Base-by-base conservation (phyloP, 225 moss, liverwort and hornwort genomes). In the Marchantia polymorpha region DNA sequence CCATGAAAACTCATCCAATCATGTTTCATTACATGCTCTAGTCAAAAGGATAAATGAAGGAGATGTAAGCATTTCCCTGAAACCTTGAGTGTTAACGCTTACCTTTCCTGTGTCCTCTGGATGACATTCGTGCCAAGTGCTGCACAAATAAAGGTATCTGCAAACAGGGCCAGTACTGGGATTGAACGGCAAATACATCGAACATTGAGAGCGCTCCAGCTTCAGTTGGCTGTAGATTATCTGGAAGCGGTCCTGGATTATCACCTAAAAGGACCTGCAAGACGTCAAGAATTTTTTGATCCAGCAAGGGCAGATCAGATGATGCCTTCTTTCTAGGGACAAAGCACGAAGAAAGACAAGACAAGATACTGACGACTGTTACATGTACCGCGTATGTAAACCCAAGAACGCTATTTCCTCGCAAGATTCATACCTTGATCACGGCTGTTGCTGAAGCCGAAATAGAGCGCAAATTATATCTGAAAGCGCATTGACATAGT, bases 391-490 rank as follows among this genome's bases (percentile, higher is more conserved):
- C 19, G 22, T n/a, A 50, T n/a, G 0, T 51, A 72, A 27, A 12
- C 26, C n/a, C 64, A 64, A 20, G 12, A 27, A 26, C 64, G 7
- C n/a, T 10, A 72, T 39, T 2, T 48, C 49, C 17, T 10, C n/a
- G 27, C 52, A 12, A 13, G 73, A 27, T 70, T 50, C 61, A 65
- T 83, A 94, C 99, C 99, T 91, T 91, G 69, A 93, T 84, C 67
- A 99, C 99, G 52, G 95, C 95, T 66, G 92, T 84, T 60, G 92
- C 85, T 39, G 99, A 99, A 25, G 90, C 95, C 71, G 99, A 99
- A 78, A 99, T 95, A 63, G 99, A 99, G 72, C 95, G 93, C 80
- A 99, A 73, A 77, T 99, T 99, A 71, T 99, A 99, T 54, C 88
- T 89, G 86, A 52, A 39, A 39, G 69, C 31, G 63, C n/a, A 12